Evolutionary conservation across 2,329 filamentous ascomycete genomes (phyloP), one percentile per base, ranked within the genome.

Genomic region (Alternaria hordeiaustralica): DNA sequence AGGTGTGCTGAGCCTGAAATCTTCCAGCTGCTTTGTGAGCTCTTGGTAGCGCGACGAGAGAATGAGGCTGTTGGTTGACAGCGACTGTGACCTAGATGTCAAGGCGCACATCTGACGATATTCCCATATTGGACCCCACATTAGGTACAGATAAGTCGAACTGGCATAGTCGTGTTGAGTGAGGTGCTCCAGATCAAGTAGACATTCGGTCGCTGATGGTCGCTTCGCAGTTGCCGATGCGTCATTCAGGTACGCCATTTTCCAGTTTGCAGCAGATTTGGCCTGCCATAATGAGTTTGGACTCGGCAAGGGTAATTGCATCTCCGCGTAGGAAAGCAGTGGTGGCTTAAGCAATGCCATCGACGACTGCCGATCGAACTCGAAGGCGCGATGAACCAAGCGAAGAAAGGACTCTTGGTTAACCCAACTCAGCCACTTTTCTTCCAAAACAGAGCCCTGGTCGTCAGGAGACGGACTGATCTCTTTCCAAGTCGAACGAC

Each of bases 371-470:
- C 88, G 84, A 70, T 93, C 90, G 60, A 89, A 85, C 6, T 90
- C 78, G 67, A 90, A 90, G 13, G 87, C 81, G 71, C 90, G 88
- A 63, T 90, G 89, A 4, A 87, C 87, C 3, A 93, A 85, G 80
- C 89, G 85, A 74, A 92, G 91, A 80, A 87, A 91, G 4, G 87
- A 88, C 72, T 92, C 90, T 63, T 87, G 82, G 50, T 87, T 83
- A 13, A 87, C 84, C 90, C 90, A 93, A 23, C 79, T 78, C 59
- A 80, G 83, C 90, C 90, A 93, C 70, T 92, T 92, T 4, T 82
- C 79, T 61, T 91, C 85, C 0, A 93, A 79, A 3, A 79, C 79
- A 18, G 86, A 76, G 1, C 86, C 87, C 21, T 86, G 81, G 59
- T 92, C 89, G 1, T 85, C 83, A 1, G 83, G 72, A n/a, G 79